Evolutionary conservation across 1,284 basidiomycete genomes (phyloP).

Genomic region (Dichomitus squalens): DNA sequence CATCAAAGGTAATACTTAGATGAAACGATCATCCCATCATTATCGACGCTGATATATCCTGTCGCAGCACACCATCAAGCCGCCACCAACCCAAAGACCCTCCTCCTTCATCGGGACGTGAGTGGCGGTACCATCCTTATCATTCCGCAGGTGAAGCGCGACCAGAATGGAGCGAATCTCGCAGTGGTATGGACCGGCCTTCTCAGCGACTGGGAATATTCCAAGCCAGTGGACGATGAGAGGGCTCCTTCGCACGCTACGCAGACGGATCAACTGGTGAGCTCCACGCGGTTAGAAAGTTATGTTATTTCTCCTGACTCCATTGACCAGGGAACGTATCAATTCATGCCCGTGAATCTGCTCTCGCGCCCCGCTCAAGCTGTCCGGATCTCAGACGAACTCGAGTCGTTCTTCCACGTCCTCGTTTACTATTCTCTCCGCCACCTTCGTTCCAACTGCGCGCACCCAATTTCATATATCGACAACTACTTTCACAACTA

Average conservation of each 20-base stretch:
- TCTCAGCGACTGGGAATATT: constrained; percentile 16
- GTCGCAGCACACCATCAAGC: neutral
- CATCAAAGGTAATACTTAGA: too few species aligned
- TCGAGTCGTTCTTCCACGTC: constrained; percentile 13
- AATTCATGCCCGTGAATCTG: too few species aligned
- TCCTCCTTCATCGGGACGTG: constrained; percentile 11
- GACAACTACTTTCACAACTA: constrained; percentile 4
- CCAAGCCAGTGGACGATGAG: neutral
- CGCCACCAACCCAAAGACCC: neutral
- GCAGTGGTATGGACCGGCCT: neutral
- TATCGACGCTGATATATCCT: neutral
- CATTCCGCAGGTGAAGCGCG: neutral
- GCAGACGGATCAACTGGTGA: constrained; percentile 2
- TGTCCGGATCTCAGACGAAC: constrained; percentile 4
- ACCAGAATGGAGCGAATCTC: neutral
- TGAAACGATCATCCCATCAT: too few species aligned
- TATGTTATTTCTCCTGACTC: neutral
- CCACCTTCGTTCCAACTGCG: constrained; percentile 1
- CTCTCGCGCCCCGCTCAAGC: neutral
- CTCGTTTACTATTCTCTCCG: constrained; percentile 8
- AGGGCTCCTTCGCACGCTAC: neutral
- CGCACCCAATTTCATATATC: neutral
- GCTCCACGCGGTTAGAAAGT: neutral
- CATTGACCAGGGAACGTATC: neutral
- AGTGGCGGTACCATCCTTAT: constrained; percentile 11